Conservation (phyloP, 2,329 filamentous ascomycete genomes). For the Pyrenochaeta sp. region DNA sequence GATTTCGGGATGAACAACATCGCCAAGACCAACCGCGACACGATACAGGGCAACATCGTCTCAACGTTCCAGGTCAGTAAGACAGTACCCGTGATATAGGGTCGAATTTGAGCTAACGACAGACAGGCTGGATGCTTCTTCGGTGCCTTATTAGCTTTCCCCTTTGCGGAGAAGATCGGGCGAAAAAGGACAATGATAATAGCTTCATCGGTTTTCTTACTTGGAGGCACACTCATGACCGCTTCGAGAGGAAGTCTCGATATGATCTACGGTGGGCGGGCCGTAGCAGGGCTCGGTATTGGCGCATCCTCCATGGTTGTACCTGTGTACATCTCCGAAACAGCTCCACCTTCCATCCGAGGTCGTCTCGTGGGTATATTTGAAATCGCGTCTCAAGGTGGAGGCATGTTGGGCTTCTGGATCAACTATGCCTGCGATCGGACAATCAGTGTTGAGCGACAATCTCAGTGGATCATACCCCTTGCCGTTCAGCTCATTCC, state of each 20-base stretch:
- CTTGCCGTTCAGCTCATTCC: conserved; percentile 59
- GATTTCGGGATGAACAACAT: conserved; percentile 46
- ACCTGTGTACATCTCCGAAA: conserved; percentile 52
- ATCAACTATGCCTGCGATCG: conserved; percentile 53
- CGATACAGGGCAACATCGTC: conserved; percentile 51
- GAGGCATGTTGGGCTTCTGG: conserved; percentile 60
- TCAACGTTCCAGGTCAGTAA: conserved; percentile 46
- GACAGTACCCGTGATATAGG: not conserved
- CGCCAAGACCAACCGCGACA: conserved; percentile 43
- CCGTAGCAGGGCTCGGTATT: conserved; percentile 51
- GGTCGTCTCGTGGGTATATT: conserved; percentile 73
- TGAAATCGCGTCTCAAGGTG: conserved; percentile 71
- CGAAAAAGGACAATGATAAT: conserved; percentile 60
- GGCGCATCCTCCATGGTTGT: conserved; percentile 49
- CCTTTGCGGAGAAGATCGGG: conserved; percentile 59
- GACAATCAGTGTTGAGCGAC: conserved; percentile 54
- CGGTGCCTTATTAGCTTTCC: conserved; percentile 53
- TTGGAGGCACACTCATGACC: conserved; percentile 53
- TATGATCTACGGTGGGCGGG: conserved; percentile 49
- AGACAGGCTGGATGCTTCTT: conserved; percentile 48
- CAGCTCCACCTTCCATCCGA: conserved; percentile 67
- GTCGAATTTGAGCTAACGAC: not conserved
- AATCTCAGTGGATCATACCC: conserved; percentile 70
- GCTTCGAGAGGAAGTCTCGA: conserved; percentile 46
- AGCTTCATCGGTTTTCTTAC: conserved; percentile 55